Conservation (phyloP, 73 alveolate genomes). For the Tetrahymena borealis region DNA sequence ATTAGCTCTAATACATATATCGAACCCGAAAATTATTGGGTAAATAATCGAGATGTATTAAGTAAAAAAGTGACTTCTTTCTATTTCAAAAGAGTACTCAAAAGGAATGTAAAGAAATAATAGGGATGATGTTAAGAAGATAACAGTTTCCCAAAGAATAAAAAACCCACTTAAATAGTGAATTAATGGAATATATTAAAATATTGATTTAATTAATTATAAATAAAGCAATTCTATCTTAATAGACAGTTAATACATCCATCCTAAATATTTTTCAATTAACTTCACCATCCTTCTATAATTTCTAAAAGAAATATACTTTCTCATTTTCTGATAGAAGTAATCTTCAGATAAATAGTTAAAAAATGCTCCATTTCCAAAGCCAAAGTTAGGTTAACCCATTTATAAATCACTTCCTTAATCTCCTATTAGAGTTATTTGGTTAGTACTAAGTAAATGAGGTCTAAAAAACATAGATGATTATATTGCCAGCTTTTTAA, state of each 20-base stretch:
- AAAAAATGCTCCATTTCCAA: neutral
- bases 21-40: neutral
- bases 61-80: neutral
- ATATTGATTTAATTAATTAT: neutral
- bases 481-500: neutral
- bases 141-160: neutral
- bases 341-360: no score
- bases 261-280: neutral
- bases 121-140: neutral
- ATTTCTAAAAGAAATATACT: neutral
- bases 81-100: neutral
- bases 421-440: neutral
- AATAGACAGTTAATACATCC: neutral
- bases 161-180: neutral
- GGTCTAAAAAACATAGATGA: neutral
- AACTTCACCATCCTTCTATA: neutral
- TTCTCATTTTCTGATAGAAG: neutral
- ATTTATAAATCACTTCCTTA: neutral
- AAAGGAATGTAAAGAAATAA: neutral
- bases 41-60: neutral
- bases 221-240: neutral
- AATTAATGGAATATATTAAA: neutral
- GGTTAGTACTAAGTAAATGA: neutral
- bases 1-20: neutral
- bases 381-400: neutral